phyloP scores from a whole-genome alignment of 805 yeast species.

The Cyberlindnera amylophila region DNA sequence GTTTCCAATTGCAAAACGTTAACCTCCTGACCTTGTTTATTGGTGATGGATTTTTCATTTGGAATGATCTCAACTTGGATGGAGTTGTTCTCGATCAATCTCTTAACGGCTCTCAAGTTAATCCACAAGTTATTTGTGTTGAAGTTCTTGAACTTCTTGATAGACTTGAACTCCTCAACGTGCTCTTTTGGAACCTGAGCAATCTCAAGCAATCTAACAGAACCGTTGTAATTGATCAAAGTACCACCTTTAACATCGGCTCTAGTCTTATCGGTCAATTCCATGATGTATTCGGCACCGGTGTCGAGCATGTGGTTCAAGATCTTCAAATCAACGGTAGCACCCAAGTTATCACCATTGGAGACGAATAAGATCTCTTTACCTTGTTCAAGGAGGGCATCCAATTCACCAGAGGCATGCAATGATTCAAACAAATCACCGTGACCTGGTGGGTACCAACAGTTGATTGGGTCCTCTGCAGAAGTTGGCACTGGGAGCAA shows the following conservation, averaged over 20 bases:
- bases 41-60: conserved; percentile 76
- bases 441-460: conserved; percentile 99
- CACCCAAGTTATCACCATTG: conserved; percentile 98
- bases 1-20: conserved; percentile 95
- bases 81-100: conserved; percentile 78
- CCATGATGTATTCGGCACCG: conserved; percentile 94
- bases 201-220: conserved; percentile 89
- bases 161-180: conserved; percentile 95
- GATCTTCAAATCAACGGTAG: conserved; percentile 90
- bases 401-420: conserved; percentile 87
- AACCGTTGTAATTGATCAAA: conserved; percentile 91
- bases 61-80: conserved; percentile 94
- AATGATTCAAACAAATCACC: conserved; percentile 95
- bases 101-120: conserved; percentile 89
- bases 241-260: conserved; percentile 99
- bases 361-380: conserved; percentile 94
- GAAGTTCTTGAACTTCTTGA: conserved; percentile 96
- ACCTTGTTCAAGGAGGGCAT: conserved; percentile 84
- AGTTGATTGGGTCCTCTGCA: conserved; percentile 67
- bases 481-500: conserved; percentile 87
- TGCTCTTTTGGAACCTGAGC: conserved; percentile 99
- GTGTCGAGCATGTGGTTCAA: conserved; percentile 90
- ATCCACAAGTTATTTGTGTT: conserved; percentile 99
- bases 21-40: conserved; percentile 67
- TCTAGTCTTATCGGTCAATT: conserved; percentile 96